A percentile compares a stretch with the other conserved stretches of the same genome.
Evolutionary conservation across 139 green algal species (phyloP).

Genomic region (Tetraselmis striata): DNA sequence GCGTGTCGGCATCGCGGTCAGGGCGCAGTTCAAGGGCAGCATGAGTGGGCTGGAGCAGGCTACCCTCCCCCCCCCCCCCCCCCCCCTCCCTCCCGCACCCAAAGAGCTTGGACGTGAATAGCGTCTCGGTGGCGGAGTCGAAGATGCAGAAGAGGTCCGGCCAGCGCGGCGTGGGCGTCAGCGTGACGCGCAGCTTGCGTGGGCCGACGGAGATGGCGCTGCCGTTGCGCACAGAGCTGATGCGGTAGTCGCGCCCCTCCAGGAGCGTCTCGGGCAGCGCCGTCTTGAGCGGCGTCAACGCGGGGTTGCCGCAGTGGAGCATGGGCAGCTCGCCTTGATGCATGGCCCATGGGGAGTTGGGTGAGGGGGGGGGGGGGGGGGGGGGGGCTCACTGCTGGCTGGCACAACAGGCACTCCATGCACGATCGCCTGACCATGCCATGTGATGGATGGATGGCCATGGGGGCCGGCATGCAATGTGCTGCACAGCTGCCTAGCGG

Average conservation of each 20-base stretch:
- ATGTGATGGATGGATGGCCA: too few species aligned
- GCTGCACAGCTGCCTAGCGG: too few species aligned
- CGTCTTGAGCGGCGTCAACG: background rate
- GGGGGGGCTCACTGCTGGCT: too few species aligned
- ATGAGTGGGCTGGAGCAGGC: conserved; percentile 6
- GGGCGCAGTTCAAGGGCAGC: background rate
- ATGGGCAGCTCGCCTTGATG: background rate
- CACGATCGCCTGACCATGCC: too few species aligned
- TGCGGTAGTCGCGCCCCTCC: conserved; percentile 15
- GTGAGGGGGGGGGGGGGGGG: too few species aligned
- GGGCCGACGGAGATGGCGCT: conserved; percentile 15
- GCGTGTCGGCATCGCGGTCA: background rate
- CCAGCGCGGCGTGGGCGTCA: conserved; percentile 79
- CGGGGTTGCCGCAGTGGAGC: background rate
- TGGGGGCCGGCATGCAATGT: too few species aligned
- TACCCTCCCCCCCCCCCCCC: too few species aligned
- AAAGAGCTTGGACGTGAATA: conserved; percentile 88
- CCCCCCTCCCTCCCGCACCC: too few species aligned
- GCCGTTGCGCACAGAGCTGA: conserved; percentile 7
- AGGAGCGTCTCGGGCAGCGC: background rate
- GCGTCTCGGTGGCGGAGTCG: conserved; percentile 32
- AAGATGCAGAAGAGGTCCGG: conserved; percentile 74
- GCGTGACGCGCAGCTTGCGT: conserved; percentile 41
- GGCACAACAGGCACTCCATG: too few species aligned
- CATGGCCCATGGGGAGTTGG: background rate